Evolutionary conservation across 2,329 filamentous ascomycete genomes (phyloP).

Genomic region (Cladosporium austrohemisphaericum): DNA sequence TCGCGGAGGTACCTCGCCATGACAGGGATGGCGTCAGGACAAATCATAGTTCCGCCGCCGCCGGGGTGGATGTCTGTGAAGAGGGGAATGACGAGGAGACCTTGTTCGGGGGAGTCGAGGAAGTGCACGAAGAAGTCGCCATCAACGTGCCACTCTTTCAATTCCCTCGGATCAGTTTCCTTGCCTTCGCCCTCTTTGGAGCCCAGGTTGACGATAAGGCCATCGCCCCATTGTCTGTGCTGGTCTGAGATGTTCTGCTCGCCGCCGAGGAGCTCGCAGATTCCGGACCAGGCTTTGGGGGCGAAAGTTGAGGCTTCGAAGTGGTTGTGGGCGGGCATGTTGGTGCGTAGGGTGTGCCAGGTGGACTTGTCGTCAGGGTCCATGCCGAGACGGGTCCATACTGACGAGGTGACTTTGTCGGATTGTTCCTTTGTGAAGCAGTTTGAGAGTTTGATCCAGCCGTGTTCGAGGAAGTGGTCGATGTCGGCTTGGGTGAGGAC

Average conservation of each 20-base stretch:
- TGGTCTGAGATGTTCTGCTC: conserved; percentile 50
- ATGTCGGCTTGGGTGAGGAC: conserved; percentile 46
- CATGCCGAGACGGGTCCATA: conserved; percentile 66
- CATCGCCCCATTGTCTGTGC: conserved; percentile 61
- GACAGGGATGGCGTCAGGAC: conserved; percentile 54
- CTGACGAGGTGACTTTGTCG: conserved; percentile 43
- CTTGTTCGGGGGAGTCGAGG: conserved; percentile 67
- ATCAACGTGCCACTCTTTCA: conserved; percentile 64
- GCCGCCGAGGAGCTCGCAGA: conserved; percentile 63
- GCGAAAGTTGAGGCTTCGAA: conserved; percentile 56
- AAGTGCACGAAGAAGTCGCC: conserved; percentile 72
- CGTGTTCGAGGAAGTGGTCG: conserved; percentile 53
- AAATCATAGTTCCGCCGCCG: conserved; percentile 64
- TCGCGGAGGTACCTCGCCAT: conserved; percentile 57
- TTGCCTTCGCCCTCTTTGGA: conserved; percentile 49
- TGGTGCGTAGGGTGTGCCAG: conserved; percentile 59
- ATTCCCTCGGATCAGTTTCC: conserved; percentile 49
- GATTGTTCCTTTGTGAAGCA: conserved; percentile 52
- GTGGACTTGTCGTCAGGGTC: conserved; percentile 60
- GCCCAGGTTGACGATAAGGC: conserved; percentile 67
- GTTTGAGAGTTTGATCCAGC: conserved; percentile 51
- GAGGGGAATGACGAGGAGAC: conserved; percentile 62
- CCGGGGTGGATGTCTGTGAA: conserved; percentile 60
- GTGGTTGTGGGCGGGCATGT: conserved; percentile 61
- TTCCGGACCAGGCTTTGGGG: conserved; percentile 63